A percentile compares a stretch with the other conserved stretches of the same genome.
Conservation (phyloP, 2,329 filamentous ascomycete species). For the Cladophialophora yegresii region DNA sequence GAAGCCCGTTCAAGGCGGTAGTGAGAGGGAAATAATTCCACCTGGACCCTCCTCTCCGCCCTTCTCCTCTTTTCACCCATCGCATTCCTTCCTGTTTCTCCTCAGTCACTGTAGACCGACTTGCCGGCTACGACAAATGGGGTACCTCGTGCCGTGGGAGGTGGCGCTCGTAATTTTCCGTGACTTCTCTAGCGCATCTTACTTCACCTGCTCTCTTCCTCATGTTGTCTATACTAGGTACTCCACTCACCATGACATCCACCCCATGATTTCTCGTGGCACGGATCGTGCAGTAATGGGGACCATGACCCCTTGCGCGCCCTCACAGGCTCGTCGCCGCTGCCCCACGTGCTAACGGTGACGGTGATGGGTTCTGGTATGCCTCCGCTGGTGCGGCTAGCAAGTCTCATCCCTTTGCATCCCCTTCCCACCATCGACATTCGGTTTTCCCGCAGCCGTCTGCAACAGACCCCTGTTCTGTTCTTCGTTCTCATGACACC, state of each 20-base stretch:
- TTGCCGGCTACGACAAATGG: slow-evolving; percentile 6
- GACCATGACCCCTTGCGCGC: neutral
- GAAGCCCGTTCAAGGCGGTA: neutral
- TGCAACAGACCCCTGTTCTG: neutral
- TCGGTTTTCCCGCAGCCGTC: neutral
- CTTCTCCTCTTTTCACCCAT: slow-evolving; percentile 12
- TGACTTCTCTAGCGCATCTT: neutral
- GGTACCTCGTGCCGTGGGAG: slow-evolving; percentile 6
- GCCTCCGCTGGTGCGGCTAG: neutral
- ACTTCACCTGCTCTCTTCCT: neutral
- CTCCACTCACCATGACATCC: neutral
- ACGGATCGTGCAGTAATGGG: neutral
- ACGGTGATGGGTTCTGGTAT: neutral
- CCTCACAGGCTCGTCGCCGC: neutral
- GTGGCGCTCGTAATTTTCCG: neutral
- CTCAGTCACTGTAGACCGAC: neutral
- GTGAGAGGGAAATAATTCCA: neutral
- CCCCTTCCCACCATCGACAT: neutral
- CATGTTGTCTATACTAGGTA: neutral
- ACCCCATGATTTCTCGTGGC: neutral
- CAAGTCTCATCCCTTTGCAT: slow-evolving; percentile 8
- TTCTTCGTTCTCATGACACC: neutral
- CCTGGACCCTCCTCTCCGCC: slow-evolving; percentile 5
- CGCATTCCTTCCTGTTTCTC: neutral
- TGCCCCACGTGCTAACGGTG: slow-evolving; percentile 1